A percentile compares a stretch with the other conserved stretches of the same genome.
Evolutionary conservation across 2,329 filamentous ascomycete species (phyloP).

Genomic region (Macrophomina pseudophaseolina): DNA sequence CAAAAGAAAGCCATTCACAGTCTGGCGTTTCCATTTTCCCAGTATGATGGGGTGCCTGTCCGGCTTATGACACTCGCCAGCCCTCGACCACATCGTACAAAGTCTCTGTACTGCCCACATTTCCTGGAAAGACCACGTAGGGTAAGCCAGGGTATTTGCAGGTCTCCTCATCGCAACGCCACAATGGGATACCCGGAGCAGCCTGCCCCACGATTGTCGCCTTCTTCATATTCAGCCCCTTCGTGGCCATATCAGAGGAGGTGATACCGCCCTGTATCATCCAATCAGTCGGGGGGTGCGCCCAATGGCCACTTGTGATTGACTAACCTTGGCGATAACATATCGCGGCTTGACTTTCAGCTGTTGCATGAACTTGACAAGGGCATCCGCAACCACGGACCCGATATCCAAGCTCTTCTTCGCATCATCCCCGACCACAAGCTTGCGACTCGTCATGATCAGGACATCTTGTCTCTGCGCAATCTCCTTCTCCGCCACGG

Average conservation of each 20-base stretch:
- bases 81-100: conserved; percentile 53
- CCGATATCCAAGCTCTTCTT: conserved; percentile 61
- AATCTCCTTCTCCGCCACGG: conserved; percentile 39
- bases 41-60: too few relatives aligned
- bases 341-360: conserved; percentile 59
- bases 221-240: conserved; percentile 59
- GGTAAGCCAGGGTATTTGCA: conserved; percentile 58
- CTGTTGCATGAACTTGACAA: conserved; percentile 57
- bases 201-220: conserved; percentile 63
- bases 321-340: conserved; percentile 57
- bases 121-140: conserved; percentile 65
- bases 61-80: conserved; percentile 34
- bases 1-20: too few relatives aligned
- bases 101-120: conserved; percentile 59
- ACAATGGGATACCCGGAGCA: conserved; percentile 62
- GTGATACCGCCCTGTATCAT: conserved; percentile 58
- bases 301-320: neutral
- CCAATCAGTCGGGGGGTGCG: conserved; percentile 33
- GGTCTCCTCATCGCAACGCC: conserved; percentile 61
- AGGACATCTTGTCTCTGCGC: conserved; percentile 58
- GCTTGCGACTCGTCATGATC: conserved; percentile 63
- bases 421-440: conserved; percentile 58
- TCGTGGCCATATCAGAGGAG: conserved; percentile 63
- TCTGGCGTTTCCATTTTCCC: too few relatives aligned
- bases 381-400: conserved; percentile 54